Evolutionary conservation across 139 green algal species (phyloP).

Genomic region (Nannochloris sp.): DNA sequence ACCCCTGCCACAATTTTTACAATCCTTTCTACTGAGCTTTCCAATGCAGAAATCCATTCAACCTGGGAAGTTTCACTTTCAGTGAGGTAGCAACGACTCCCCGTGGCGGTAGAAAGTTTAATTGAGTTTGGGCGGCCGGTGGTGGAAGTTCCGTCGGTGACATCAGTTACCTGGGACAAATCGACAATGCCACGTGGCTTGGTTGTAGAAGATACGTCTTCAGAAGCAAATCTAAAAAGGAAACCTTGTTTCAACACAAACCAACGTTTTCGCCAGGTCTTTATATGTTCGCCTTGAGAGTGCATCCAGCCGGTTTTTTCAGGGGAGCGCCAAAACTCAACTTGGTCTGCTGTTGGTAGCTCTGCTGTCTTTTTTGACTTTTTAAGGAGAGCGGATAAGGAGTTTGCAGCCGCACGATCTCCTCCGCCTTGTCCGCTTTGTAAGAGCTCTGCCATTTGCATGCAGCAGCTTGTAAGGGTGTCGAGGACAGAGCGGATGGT

Average conservation of each 20-base stretch:
- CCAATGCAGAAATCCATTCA: slow-evolving; percentile 80
- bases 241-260: slow-evolving; percentile 87
- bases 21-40: slow-evolving; percentile 59
- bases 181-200: slow-evolving; percentile 83
- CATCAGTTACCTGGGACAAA: slow-evolving; percentile 62
- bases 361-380: slow-evolving; percentile 24
- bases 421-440: slow-evolving; percentile 45
- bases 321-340: slow-evolving; percentile 77
- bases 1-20: slow-evolving; percentile 56
- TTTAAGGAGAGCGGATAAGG: slow-evolving; percentile 39
- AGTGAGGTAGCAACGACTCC: slow-evolving; percentile 66
- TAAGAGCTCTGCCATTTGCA: slow-evolving; percentile 81
- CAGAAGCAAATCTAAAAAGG: slow-evolving; percentile 75
- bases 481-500: slow-evolving; percentile 67
- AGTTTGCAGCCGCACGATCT: slow-evolving; percentile 44
- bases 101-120: slow-evolving; percentile 64
- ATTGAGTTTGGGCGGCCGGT: slow-evolving; percentile 70
- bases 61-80: slow-evolving; percentile 82
- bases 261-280: slow-evolving; percentile 83
- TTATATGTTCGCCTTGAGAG: slow-evolving; percentile 77
- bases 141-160: slow-evolving; percentile 39
- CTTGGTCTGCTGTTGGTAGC: slow-evolving; percentile 68
- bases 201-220: slow-evolving; percentile 45
- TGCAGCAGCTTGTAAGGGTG: slow-evolving; percentile 78
- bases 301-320: slow-evolving; percentile 87